Base-by-base conservation (phyloP, 2,329 filamentous ascomycete species). In the Rachicladosporium sp. region DNA sequence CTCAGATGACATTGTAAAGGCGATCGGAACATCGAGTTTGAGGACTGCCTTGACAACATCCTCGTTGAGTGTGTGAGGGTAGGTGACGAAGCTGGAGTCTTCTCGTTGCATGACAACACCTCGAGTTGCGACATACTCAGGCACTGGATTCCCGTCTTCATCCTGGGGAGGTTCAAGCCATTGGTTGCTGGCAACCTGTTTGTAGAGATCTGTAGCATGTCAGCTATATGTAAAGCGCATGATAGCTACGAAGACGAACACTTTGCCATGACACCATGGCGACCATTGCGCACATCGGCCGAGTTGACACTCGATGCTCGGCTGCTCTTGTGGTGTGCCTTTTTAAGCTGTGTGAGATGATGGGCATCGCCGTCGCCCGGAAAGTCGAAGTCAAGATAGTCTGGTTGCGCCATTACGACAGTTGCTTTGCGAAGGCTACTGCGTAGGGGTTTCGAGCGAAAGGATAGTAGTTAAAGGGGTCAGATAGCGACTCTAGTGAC, bases 21-120 rank as follows among this genome's bases (percentile, higher is more conserved):
- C 39, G 11, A 41, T 41, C 3, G 39, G 39, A 13, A 37, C 39
- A 12, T 41, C 39, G 10, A 41, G 35, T 31, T 37, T 41, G 13
- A 41, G 21, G 2, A 34, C 37, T 21, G 39, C 39, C 10, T 41
- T 41, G 31, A 41, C 39, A 12, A 41, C 32, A 15, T 37, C 39
- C 11, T 41, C 39, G 31, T 33, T 41, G 27, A 41, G 13, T 13
- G 34, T 23, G 23, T 41, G 39, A 4, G 39, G 35, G 10, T 41
- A 37, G 8, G 39, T 37, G 31, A 41, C 39, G 31, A 33, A 41
- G 15, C 39, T 41, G 21, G 34, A 34, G 32, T 41, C 39, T 30
- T 41, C 39, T 11, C 39, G 39, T 31, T 41, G 39, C 19, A 41
- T 36, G n/a, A 41, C 31, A 27, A 41, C 39, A 31, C 39, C 39